Evolutionary conservation across 768 basidiomycete genomes (phyloP), one percentile per base, ranked within the genome.

Genomic region (Tephrocybe sp.): DNA sequence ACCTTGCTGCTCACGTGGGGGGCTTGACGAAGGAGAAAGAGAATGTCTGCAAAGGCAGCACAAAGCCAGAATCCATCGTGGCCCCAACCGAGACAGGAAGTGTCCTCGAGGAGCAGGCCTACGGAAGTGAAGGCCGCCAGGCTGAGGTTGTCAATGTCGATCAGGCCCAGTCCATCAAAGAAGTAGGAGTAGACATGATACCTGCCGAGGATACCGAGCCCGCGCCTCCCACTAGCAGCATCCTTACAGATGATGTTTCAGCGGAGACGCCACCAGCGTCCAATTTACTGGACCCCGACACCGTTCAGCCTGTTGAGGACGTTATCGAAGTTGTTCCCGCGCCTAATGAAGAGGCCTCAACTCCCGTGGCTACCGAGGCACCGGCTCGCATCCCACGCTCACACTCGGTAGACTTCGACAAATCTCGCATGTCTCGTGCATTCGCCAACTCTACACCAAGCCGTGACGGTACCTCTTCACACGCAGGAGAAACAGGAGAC

Each of bases 391-490:
- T 88, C 42, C 84, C 79, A 34, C 87, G 90, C 18, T 91, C 91
- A 4, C 88, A 89, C 51, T 93, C 91, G 8, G 88, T 84, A 8
- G 89, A 91, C 63, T 88, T 87, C 6, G 85, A 84, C 67, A 84
- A 75, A 58, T 70, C 79, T 18, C 78, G 80, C 39, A 65, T 85
- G 40, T 80, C 86, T 15, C 83, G 87, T 33, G 72, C 75, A 2
- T 86, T 80, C 61, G 74, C 79, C 18, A 71, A 78, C 28, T 85
- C 81, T 20, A 65, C 68, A 6, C 76, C 78, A 2, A 68, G 69
- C 45, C 68, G 74, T 46, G 79, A 79, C 47, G 77, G 75, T 12
- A 70, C 76, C 0, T 80, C 81, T n/a, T 85, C 86, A 1, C 72
- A 74, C 54, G 79, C 83, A 4, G 85, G 80, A 11, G 87, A 74